These are phyloP conservation scores for Hypsizygus marmoreus DNA, from an alignment of 768 basidiomycete genomes.

Conservation along the genomic window DNA sequence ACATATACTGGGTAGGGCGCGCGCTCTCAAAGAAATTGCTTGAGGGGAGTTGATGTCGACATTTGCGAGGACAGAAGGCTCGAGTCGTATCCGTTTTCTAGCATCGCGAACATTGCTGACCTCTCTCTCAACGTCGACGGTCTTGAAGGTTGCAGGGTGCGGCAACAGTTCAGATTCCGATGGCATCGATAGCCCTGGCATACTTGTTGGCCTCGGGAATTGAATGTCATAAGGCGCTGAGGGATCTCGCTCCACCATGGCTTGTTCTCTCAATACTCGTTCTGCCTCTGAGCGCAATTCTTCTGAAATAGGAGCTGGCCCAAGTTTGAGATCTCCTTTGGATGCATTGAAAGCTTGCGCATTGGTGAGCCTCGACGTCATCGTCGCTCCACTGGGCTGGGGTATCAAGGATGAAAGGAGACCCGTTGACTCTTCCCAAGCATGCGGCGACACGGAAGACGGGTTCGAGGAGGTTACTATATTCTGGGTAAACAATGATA, in stretches of 20 bases:
- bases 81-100: slow-evolving; percentile 88
- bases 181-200: slow-evolving; percentile 63
- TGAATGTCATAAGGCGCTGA: slow-evolving; percentile 66
- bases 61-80: slow-evolving; percentile 64
- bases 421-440: slow-evolving; percentile 89
- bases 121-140: slow-evolving; percentile 87
- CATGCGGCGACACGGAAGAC: slow-evolving; percentile 57
- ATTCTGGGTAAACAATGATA: slow-evolving; percentile 22
- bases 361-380: slow-evolving; percentile 50
- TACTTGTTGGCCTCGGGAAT: slow-evolving; percentile 47
- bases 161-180: slow-evolving; percentile 75
- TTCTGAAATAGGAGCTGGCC: slow-evolving; percentile 75
- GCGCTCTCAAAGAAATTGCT: slow-evolving; percentile 54
- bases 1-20: slow-evolving; percentile 89
- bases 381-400: slow-evolving; percentile 51
- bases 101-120: slow-evolving; percentile 88
- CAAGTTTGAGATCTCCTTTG: slow-evolving; percentile 82
- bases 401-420: slow-evolving; percentile 78
- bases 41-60: slow-evolving; percentile 63
- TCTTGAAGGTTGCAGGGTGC: slow-evolving; percentile 79
- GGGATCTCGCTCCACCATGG: slow-evolving; percentile 71
- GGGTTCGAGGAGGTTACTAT: slow-evolving; percentile 74
- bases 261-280: slow-evolving; percentile 78
- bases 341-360: slow-evolving; percentile 75
- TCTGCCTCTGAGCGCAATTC: slow-evolving; percentile 82